These are phyloP conservation scores for Geotrichum histeridarum DNA, from an alignment of 1,139 yeast genomes.

Conservation along the genomic window DNA sequence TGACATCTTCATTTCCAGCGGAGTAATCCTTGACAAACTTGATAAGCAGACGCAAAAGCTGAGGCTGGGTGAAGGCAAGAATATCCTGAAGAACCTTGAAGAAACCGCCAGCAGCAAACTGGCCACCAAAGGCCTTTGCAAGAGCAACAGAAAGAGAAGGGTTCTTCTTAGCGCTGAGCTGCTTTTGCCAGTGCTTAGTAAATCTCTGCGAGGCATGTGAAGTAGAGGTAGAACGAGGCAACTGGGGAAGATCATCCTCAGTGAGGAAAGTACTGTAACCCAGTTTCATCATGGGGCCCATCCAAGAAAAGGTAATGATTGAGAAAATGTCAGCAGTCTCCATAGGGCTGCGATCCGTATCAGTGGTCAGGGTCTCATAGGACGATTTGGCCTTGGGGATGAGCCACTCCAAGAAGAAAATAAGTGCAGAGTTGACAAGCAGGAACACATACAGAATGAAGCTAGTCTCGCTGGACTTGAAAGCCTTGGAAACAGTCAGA, in stretches of 20 bases:
- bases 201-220: slow-evolving; percentile 34
- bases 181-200: slow-evolving; percentile 55
- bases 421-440: slow-evolving; percentile 46
- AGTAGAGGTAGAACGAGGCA: slow-evolving; percentile 54
- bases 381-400: slow-evolving; percentile 45
- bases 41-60: slow-evolving; percentile 67
- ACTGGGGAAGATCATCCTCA: slow-evolving; percentile 73
- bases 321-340: slow-evolving; percentile 82
- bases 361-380: slow-evolving; percentile 42
- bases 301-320: slow-evolving; percentile 80
- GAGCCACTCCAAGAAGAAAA: slow-evolving; percentile 53
- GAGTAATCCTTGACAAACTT: slow-evolving; percentile 74
- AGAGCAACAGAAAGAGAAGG: slow-evolving; percentile 70
- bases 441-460: slow-evolving; percentile 40
- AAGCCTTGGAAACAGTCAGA: slow-evolving; percentile 40
- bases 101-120: slow-evolving; percentile 65
- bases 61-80: slow-evolving; percentile 86
- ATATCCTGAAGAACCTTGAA: slow-evolving; percentile 76
- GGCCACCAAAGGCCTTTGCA: slow-evolving; percentile 61
- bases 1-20: slow-evolving; percentile 32
- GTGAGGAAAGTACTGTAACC: slow-evolving; percentile 73
- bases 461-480: slow-evolving; percentile 42
- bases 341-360: slow-evolving; percentile 50
- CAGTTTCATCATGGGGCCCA: slow-evolving; percentile 80
- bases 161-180: slow-evolving; percentile 41